A percentile compares a stretch with the other conserved stretches of the same genome.
These are phyloP conservation scores for Beta macrorhiza DNA, from an alignment of 179 eudicot genomes.

Conservation along the genomic window DNA sequence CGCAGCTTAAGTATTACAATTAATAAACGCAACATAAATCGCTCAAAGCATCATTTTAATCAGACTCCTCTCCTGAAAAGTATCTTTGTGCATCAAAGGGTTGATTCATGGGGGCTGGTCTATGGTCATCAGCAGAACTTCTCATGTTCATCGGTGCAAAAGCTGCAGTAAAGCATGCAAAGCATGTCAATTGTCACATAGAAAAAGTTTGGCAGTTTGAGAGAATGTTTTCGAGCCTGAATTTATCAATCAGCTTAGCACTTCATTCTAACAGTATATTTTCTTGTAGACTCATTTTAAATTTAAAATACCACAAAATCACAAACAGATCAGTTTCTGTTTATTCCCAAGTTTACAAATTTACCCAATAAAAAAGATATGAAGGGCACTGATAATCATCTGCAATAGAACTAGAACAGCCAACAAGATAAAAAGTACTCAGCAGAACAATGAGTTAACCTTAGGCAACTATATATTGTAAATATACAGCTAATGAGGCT, in stretches of 20 bases:
- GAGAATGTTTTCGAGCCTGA: background rate
- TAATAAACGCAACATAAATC: slow-evolving; percentile 5
- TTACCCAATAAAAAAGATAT: background rate
- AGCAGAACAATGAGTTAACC: background rate
- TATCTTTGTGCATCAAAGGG: slow-evolving; percentile 63
- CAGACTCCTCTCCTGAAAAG: slow-evolving; percentile 52
- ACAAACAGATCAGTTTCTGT: background rate
- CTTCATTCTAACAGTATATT: background rate
- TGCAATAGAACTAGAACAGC: background rate
- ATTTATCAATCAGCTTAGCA: slow-evolving; percentile 1
- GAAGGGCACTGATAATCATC: background rate
- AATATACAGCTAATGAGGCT: background rate
- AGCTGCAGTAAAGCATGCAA: slow-evolving; percentile 50
- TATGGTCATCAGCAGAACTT: slow-evolving; percentile 35
- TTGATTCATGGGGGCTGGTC: slow-evolving; percentile 40
- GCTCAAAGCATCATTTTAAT: slow-evolving; percentile 23
- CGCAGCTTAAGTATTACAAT: background rate
- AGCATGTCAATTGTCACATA: slow-evolving; percentile 16
- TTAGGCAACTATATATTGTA: background rate
- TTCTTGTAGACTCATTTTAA: background rate
- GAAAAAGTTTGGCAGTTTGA: background rate
- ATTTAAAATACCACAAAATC: background rate
- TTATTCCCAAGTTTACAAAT: background rate
- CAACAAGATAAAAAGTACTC: background rate
- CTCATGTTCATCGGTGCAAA: slow-evolving; percentile 82